These are phyloP conservation scores for Lipomyces mesembrius DNA, from an alignment of 805 yeast genomes.

Conservation along the genomic window DNA sequence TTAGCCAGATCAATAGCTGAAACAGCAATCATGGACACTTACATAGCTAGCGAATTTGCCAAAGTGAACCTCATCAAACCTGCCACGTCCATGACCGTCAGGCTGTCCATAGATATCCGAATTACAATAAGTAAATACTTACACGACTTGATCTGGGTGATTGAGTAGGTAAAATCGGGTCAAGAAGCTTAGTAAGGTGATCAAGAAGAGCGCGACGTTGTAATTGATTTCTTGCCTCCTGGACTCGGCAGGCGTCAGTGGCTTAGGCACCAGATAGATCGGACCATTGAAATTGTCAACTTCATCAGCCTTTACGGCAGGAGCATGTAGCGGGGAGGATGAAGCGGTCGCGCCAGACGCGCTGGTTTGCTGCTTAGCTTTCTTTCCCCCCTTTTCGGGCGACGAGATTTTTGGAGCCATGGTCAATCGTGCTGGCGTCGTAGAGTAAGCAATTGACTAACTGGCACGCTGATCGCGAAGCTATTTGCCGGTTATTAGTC, in stretches of 20 bases:
- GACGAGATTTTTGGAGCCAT: conserved; percentile 17
- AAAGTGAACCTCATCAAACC: conserved; percentile 55
- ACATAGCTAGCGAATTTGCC: conserved; percentile 52
- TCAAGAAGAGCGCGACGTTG: conserved; percentile 59
- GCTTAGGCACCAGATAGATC: neutral
- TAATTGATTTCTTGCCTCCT: conserved; percentile 41
- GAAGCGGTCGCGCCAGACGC: neutral
- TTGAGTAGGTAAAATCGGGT: conserved; percentile 79
- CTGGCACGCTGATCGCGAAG: neutral
- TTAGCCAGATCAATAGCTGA: conserved; percentile 39
- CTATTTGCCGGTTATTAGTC: neutral
- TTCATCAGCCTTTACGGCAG: neutral
- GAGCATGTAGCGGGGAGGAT: neutral
- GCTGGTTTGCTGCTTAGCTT: conserved; percentile 3
- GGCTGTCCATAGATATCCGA: neutral
- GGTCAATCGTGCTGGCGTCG: neutral
- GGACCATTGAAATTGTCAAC: neutral
- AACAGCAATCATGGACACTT: conserved; percentile 8
- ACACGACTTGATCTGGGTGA: conserved; percentile 71
- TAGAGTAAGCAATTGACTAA: neutral
- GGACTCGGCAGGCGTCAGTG: conserved; percentile 12
- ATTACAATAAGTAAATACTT: neutral
- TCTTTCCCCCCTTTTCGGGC: conserved; percentile 17
- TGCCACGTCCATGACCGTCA: neutral
- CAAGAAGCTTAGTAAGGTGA: conserved; percentile 71